Conservation (phyloP, 2,329 filamentous ascomycete genomes). For the Epichloe bromicola region DNA sequence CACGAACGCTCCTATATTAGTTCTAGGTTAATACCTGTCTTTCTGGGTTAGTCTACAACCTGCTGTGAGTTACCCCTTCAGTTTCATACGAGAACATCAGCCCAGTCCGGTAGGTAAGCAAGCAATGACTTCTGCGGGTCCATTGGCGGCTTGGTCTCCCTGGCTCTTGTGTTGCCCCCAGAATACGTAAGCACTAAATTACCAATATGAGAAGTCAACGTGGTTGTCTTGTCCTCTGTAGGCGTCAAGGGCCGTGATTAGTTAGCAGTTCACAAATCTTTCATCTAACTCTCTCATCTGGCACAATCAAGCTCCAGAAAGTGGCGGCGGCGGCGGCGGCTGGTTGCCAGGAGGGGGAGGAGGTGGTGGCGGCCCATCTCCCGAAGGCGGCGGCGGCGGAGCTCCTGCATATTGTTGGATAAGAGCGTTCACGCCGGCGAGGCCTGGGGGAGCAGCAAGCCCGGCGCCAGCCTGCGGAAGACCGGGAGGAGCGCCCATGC, state of each 20-base stretch:
- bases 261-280: background rate
- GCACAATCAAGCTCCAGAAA: constrained; percentile 30
- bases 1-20: background rate
- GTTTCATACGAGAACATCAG: background rate
- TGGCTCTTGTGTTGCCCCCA: background rate
- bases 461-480: constrained; percentile 30
- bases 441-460: constrained; percentile 42
- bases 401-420: constrained; percentile 52
- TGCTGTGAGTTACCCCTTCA: background rate
- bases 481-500: constrained; percentile 27
- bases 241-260: background rate
- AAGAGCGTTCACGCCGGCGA: constrained; percentile 48
- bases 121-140: background rate
- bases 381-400: constrained; percentile 49
- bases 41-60: background rate
- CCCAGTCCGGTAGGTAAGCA: background rate
- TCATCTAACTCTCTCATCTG: background rate
- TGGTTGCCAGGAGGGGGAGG: constrained; percentile 52
- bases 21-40: constrained; percentile 1
- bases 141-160: background rate
- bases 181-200: background rate
- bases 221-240: background rate
- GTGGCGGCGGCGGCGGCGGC: constrained; percentile 53
- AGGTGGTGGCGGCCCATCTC: constrained; percentile 34
- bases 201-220: background rate